Base-by-base conservation (phyloP, 768 basidiomycete genomes). In the Strobilomyces dryophilus region DNA sequence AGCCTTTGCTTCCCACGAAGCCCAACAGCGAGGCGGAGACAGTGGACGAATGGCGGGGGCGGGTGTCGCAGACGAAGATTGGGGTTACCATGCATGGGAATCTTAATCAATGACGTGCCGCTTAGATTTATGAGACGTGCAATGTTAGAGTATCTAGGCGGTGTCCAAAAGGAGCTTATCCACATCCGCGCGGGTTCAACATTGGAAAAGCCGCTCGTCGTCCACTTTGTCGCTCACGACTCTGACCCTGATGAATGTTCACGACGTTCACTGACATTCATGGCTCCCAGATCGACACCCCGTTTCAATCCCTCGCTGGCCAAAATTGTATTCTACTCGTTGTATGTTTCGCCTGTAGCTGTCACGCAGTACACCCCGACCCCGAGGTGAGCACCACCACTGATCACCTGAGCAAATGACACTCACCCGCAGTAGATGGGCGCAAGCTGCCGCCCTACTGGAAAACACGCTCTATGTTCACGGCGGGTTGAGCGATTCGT, bases 401-500 rank as follows among this genome's bases (percentile, higher is more conserved):
- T 2, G 7, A 6, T 20, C 8, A 9, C 29, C 37, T 21, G 27
- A n/a, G 39, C 7, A 27, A 41, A 45, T 51, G 40, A 17, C 18
- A 31, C 57, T 61, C 31, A 65, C 36, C 27, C n/a, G 24, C 15
- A 36, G 20, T 41, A 94, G 93, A 75, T 95, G 93, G 93, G 93
- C 85, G 27, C 90, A 92, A 57, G 87, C 89, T 5, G 71, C 74
- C 1, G 78, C 82, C 18, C 61, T 86, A 40, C 66, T 87, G 21
- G 74, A 79, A 61, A 76, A 81, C 56, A 74, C 75, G 11, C 73
- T 95, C 40, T 83, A 83, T 64, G 72, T 94, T 39, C 84, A 89
- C 53, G 93, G 92, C 35, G 93, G 93, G 45, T 84, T 90, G 66
- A 85, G 83, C 37, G 89, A 92, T 68, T 74, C 77, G 32, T 80